Evolutionary conservation across 208 protist genomes (phyloP), one percentile per base, ranked within the genome.

Genomic region (Trypanosomatidae sp.): DNA sequence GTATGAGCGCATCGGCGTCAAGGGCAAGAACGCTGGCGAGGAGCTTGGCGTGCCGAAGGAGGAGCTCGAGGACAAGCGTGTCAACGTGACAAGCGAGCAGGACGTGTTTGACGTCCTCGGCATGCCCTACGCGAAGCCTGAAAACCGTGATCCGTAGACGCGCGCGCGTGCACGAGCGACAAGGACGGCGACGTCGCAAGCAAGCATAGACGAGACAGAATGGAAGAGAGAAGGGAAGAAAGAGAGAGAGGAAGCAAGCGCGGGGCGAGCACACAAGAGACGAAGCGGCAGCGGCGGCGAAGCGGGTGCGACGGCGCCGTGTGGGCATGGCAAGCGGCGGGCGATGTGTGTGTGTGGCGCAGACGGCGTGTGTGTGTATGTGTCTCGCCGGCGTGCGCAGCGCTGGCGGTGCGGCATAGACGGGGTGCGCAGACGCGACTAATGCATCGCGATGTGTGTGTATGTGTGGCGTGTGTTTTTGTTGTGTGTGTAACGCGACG

Each of bases 91-190:
- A 30, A 80, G 56, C 2, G 84, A 92, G 60, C 58, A 81, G 61
- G 78, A 92, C 35, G 77, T 92, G 16, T 92, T 92, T 46, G 84
- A 88, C 33, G 76, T 74, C 7, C 66, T 92, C 20, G 80, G 80
- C 8, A 89, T 89, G 77, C 74, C 78, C 18, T 89, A 76, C 54
- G 71, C 71, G 1, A 82, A 82, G 48, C 83, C 83, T 0, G 83
- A 92, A 53, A 88, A 92, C 49, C 75, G 81, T 7, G 81, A 90
- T 41, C 81, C 81, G 27, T 88, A 83, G 64, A 47, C 21, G 25
- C 7, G 10, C 22, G 22, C 8, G 19, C n/a, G n/a, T n/a, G 13
- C 3, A 22, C 4, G 40, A 24, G 13, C 10, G 19, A 44, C n/a
- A 35, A 35, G 11, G n/a, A 35, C n/a, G n/a, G 30, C n/a, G 30